A percentile compares a stretch with the other conserved stretches of the same genome.
phyloP scores from a whole-genome alignment of 495 filamentous ascomycete species.

The Podospora conica region DNA sequence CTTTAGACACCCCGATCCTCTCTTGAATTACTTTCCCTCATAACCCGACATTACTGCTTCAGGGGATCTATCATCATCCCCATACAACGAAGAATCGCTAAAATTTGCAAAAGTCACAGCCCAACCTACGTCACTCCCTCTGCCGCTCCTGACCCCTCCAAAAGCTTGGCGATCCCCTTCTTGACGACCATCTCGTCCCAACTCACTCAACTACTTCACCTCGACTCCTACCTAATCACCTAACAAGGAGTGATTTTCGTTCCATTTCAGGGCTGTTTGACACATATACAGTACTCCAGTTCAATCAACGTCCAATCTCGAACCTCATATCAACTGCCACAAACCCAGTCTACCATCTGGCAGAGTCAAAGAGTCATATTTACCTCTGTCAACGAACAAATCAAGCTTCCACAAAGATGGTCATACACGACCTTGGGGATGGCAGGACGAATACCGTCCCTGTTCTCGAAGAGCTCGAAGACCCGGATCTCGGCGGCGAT shows the following conservation, averaged over 20 bases:
- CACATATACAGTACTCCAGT: too few relatives aligned
- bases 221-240: neutral
- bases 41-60: neutral
- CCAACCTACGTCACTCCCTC: neutral
- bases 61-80: neutral
- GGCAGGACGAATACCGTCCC: conserved; percentile 20
- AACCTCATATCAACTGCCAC: neutral
- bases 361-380: too few relatives aligned
- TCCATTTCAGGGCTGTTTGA: neutral
- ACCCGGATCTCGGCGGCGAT: conserved; percentile 23
- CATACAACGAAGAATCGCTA: neutral
- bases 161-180: neutral
- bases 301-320: neutral
- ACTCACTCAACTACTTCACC: neutral
- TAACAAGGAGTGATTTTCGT: neutral
- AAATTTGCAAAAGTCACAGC: neutral
- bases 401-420: neutral
- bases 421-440: neutral
- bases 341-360: neutral
- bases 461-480: conserved; percentile 22
- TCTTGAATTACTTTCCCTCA: neutral
- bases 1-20: neutral
- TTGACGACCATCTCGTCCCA: neutral
- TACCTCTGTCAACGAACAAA: neutral
- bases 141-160: neutral